Evolutionary conservation across 2,329 filamentous ascomycete genomes (phyloP), one percentile per base, ranked within the genome.

Genomic region (Xylariaceae sp.): DNA sequence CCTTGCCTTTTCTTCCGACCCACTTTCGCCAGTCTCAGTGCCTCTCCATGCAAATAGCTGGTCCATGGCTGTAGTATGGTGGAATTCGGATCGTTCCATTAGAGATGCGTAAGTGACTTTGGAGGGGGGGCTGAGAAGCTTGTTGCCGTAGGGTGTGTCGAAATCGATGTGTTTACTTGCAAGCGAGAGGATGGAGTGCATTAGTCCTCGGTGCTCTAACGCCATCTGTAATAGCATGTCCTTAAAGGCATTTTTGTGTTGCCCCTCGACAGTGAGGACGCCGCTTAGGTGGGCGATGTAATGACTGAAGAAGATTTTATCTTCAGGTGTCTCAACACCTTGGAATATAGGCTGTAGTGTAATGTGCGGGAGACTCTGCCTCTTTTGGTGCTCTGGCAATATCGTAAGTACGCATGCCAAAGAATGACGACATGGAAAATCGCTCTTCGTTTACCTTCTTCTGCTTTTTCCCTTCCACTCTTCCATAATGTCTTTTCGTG

Each of bases 131-230:
- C 70, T 70, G 6, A 86, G 68, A 5, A 84, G 64, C 43, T 79
- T 81, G 51, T 67, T 59, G 11, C 80, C 82, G 48, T 84, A 82
- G 0, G 80, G 76, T 0, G 81, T 79, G 5, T 78, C 75, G 55
- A 78, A 78, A 66, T 86, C 80, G 49, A 86, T 79, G 62, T 96
- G 90, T 54, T 86, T 90, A 60, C 89, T 89, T 36, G 90, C 89
- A 9, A 96, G 77, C 42, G 89, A 90, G 48, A 96, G 79, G 45
- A 96, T 83, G 11, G 90, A 94, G 68, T 96, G 91, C 90, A 96
- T 96, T 47, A 96, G 75, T 12, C 90, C 90, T 56, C 84, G 80
- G 66, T 96, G 87, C 54, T 86, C 79, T 40, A 89, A 84, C 2
- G 91, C 90, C 74, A 95, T 88, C 1, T 89, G 89, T 2, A 96